Percentiles rank a stretch among this genome's conserved stretches.
phyloP scores from a whole-genome alignment of 2,329 filamentous ascomycete genomes.

The Lachnellula arida region DNA sequence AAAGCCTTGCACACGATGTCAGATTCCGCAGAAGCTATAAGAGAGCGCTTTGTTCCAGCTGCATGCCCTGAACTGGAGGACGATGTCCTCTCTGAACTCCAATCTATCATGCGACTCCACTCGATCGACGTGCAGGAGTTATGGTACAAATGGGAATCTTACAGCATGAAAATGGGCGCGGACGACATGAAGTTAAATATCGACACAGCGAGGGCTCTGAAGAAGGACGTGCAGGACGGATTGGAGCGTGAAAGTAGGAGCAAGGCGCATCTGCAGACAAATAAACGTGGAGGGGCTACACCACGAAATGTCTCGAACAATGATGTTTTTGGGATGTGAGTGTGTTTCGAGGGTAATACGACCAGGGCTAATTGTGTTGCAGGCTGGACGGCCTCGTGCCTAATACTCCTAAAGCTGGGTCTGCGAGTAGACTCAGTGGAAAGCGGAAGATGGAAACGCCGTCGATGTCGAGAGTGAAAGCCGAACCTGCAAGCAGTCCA shows the following conservation, averaged over 20 bases:
- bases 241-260: conserved; percentile 72
- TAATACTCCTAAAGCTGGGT: conserved; percentile 45
- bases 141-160: conserved; percentile 98
- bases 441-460: conserved; percentile 42
- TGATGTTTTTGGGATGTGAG: conserved; percentile 79
- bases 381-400: conserved; percentile 66
- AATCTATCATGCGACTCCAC: conserved; percentile 82
- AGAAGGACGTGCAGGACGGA: conserved; percentile 79
- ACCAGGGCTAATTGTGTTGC: conserved; percentile 21
- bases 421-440: conserved; percentile 19
- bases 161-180: conserved; percentile 87
- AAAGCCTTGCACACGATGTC: conserved; percentile 12
- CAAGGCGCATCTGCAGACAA: conserved; percentile 60
- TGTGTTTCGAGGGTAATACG: not conserved
- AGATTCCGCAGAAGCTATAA: conserved; percentile 23
- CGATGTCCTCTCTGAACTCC: conserved; percentile 76
- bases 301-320: conserved; percentile 52
- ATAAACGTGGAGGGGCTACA: conserved; percentile 57
- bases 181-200: conserved; percentile 71
- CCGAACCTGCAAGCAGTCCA: conserved; percentile 41
- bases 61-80: conserved; percentile 49
- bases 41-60: conserved; percentile 24
- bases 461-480: conserved; percentile 43
- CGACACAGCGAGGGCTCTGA: conserved; percentile 70
- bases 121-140: conserved; percentile 77